Evolutionary conservation across 2,329 filamentous ascomycete genomes (phyloP).

Genomic region (Fusarium chaquense): DNA sequence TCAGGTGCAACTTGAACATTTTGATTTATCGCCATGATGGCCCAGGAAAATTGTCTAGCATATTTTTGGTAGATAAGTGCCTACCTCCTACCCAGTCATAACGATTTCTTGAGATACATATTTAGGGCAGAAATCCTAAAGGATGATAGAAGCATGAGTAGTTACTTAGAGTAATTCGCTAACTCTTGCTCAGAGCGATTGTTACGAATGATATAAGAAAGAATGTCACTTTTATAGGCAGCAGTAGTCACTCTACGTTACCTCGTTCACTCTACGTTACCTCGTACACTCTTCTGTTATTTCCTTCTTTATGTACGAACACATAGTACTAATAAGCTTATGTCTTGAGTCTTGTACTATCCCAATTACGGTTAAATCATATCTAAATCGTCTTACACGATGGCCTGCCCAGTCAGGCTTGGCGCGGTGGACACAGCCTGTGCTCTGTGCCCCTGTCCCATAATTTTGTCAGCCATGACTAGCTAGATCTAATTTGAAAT

Average conservation of each 20-base stretch:
- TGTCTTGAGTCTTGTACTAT: background rate
- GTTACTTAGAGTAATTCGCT: too few species aligned
- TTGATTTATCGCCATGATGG: too few species aligned
- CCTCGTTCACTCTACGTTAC: background rate
- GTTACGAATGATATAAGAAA: too few species aligned
- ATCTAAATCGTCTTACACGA: slow-evolving; percentile 1
- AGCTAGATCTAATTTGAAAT: slow-evolving; percentile 9
- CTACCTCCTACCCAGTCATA: background rate
- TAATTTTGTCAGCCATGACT: slow-evolving; percentile 24
- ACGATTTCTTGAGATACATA: too few species aligned
- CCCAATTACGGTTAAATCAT: background rate
- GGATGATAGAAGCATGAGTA: too few species aligned
- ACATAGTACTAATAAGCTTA: background rate
- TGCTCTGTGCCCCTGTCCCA: slow-evolving; percentile 12
- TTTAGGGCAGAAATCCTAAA: too few species aligned
- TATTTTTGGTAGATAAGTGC: too few species aligned
- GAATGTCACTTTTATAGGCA: too few species aligned
- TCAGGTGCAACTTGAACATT: too few species aligned
- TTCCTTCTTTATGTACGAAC: background rate
- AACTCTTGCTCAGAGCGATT: too few species aligned
- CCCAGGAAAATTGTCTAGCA: too few species aligned
- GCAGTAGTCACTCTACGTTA: background rate
- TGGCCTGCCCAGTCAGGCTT: slow-evolving; percentile 15
- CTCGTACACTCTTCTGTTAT: background rate
- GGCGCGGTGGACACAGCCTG: slow-evolving; percentile 7